Evolutionary conservation across 129 eudicot genomes (phyloP).

Genomic region (Pulicaria dysenterica): DNA sequence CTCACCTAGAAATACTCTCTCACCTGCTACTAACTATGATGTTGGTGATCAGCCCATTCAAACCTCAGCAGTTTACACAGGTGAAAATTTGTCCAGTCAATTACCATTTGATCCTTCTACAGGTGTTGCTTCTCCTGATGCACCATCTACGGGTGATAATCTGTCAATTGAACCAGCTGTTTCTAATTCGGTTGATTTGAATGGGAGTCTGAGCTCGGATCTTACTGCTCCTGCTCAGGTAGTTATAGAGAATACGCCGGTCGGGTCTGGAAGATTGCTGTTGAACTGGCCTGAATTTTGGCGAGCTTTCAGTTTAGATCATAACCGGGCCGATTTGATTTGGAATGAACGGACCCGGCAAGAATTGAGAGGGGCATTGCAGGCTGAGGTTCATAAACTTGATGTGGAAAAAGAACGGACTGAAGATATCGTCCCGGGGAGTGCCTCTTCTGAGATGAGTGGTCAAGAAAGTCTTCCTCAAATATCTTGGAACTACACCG

Average conservation of each 20-base stretch:
- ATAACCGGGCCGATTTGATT: slow-evolving; percentile 94
- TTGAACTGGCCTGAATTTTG: slow-evolving; percentile 96
- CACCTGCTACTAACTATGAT: slow-evolving; percentile 41
- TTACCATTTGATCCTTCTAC: slow-evolving; percentile 44
- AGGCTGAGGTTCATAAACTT: slow-evolving; percentile 89
- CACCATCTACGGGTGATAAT: slow-evolving; percentile 35
- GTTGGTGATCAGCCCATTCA: slow-evolving; percentile 34
- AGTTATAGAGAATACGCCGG: slow-evolving; percentile 80
- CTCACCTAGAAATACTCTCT: slow-evolving; percentile 40
- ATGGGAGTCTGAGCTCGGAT: slow-evolving; percentile 47
- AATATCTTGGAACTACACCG: slow-evolving; percentile 95
- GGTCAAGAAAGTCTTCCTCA: slow-evolving; percentile 75
- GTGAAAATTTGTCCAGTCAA: slow-evolving; percentile 49
- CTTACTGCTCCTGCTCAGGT: slow-evolving; percentile 95
- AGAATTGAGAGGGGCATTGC: slow-evolving; percentile 79
- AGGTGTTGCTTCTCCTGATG: slow-evolving; percentile 44
- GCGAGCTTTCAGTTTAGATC: slow-evolving; percentile 97
- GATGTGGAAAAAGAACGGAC: slow-evolving; percentile 95
- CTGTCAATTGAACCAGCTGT: slow-evolving; percentile 46
- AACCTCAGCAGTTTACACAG: slow-evolving; percentile 46
- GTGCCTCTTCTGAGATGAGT: slow-evolving; percentile 43
- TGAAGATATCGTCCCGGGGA: slow-evolving; percentile 86
- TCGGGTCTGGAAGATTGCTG: slow-evolving; percentile 89
- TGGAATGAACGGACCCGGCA: slow-evolving; percentile 99
- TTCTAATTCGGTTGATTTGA: slow-evolving; percentile 48